A percentile compares a stretch with the other conserved stretches of the same genome.
These are phyloP conservation scores for Pestalotiopsis fici DNA, from an alignment of 2,329 filamentous ascomycete species.

Conservation along the genomic window DNA sequence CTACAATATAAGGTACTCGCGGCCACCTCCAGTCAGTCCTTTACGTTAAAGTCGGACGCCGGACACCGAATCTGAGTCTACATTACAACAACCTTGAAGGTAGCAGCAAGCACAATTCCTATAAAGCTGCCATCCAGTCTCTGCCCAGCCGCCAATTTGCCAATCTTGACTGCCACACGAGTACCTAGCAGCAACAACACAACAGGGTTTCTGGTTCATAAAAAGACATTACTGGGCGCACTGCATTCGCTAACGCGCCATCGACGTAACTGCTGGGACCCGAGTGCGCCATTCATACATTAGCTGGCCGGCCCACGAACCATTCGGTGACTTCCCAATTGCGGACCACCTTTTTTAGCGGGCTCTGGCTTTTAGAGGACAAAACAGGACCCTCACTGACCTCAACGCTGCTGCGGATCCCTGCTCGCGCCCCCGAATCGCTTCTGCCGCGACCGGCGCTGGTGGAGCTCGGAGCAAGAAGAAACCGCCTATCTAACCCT, in stretches of 20 bases:
- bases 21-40: neutral
- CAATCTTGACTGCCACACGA: neutral
- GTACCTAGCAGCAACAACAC: too few species aligned
- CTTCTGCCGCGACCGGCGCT: constrained; percentile 5
- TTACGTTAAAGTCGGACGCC: neutral
- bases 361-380: neutral
- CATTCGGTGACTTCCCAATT: neutral
- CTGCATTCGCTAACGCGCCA: neutral
- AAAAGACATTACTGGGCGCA: neutral
- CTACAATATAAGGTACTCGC: neutral
- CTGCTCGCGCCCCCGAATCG: neutral
- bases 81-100: too few species aligned
- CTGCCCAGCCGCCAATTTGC: neutral
- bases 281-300: neutral
- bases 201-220: neutral
- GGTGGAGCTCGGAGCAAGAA: constrained; percentile 2
- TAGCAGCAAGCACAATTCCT: neutral
- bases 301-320: neutral
- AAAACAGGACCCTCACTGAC: constrained; percentile 1
- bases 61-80: neutral
- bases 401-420: constrained; percentile 5
- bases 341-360: neutral
- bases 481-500: neutral
- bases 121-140: neutral
- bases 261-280: neutral